Conservation (phyloP, 495 filamentous ascomycete species). For the Paragyromitra xinjiangensis region DNA sequence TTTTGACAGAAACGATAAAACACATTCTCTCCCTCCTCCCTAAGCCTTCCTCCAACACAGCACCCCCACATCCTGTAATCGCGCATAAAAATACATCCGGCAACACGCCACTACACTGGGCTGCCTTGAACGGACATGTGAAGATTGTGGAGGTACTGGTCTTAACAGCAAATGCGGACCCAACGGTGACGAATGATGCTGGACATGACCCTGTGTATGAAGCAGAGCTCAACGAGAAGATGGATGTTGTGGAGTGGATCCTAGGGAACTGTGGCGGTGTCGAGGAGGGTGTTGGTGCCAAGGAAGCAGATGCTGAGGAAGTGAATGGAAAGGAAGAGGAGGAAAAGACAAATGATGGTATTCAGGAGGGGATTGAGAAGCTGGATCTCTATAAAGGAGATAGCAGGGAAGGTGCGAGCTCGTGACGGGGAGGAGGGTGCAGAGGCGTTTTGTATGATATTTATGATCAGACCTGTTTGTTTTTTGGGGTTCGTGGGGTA, state of each 20-base stretch:
- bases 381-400: slow-evolving; percentile 31
- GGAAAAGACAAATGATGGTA: neutral
- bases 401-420: slow-evolving; percentile 12
- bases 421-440: neutral
- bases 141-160: slow-evolving; percentile 78
- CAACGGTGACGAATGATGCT: slow-evolving; percentile 76
- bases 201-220: slow-evolving; percentile 88
- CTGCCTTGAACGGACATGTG: slow-evolving; percentile 85
- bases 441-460: slow-evolving; percentile 17
- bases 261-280: slow-evolving; percentile 66
- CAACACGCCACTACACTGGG: slow-evolving; percentile 93
- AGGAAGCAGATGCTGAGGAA: slow-evolving; percentile 5
- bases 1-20: slow-evolving; percentile 62
- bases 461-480: slow-evolving; percentile 4
- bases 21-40: slow-evolving; percentile 63
- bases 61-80: slow-evolving; percentile 64
- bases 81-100: slow-evolving; percentile 76
- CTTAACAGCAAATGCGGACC: slow-evolving; percentile 73
- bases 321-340: neutral
- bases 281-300: slow-evolving; percentile 61
- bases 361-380: slow-evolving; percentile 28
- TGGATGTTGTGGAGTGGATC: slow-evolving; percentile 73
- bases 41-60: slow-evolving; percentile 52
- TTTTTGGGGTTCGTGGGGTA: neutral
- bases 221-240: slow-evolving; percentile 76